Conservation (phyloP, 441 rosid species). For the Populus hybrid region DNA sequence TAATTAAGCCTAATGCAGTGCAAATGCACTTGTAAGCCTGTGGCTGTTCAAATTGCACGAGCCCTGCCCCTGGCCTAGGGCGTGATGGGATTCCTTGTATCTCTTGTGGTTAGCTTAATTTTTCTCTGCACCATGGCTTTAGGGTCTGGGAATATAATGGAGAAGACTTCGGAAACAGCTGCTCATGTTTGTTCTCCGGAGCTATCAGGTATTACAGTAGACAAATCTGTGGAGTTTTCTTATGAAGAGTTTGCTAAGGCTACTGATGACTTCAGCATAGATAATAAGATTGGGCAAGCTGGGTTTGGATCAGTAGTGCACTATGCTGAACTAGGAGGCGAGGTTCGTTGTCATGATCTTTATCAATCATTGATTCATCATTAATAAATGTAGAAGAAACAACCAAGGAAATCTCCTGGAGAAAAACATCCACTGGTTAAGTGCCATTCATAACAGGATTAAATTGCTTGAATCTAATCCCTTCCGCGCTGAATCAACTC, state of each 20-base stretch:
- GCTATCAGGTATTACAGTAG: constrained; percentile 33
- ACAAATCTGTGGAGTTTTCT: constrained; percentile 41
- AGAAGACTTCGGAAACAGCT: constrained; percentile 28
- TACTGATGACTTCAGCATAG: constrained; percentile 58
- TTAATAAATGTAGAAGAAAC: neutral
- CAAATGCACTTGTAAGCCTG: no score
- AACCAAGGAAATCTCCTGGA: neutral
- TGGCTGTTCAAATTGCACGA: no score
- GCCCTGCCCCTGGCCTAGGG: no score
- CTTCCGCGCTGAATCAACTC: no score
- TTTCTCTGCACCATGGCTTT: no score
- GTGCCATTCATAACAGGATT: neutral
- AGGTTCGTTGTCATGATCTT: constrained; percentile 44
- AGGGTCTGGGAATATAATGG: constrained; percentile 19
- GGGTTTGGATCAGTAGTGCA: constrained; percentile 93
- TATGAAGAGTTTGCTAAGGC: constrained; percentile 36
- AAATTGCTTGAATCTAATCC: neutral
- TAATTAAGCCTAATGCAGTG: constrained; percentile 3
- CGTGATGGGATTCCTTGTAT: no score
- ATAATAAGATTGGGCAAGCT: constrained; percentile 84
- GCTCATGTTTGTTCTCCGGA: constrained; percentile 25
- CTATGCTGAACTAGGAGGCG: constrained; percentile 89
- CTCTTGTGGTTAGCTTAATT: no score
- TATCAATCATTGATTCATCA: neutral
- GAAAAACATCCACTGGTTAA: no score